Base-by-base conservation (phyloP, 495 filamentous ascomycete species). In the Stereocaulon alpinum region DNA sequence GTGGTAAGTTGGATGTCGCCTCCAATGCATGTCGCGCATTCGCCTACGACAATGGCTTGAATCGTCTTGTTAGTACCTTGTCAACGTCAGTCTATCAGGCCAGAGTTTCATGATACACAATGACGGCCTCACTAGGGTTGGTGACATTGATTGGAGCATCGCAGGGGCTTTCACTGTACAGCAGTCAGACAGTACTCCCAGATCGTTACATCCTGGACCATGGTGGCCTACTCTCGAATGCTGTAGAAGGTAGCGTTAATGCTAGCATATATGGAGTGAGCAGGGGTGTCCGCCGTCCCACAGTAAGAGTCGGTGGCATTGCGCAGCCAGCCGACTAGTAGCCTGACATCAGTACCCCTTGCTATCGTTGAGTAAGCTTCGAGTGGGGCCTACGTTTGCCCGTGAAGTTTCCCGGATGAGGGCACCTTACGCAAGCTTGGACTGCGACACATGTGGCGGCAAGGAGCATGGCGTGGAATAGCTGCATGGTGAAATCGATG, bases 131-230 rank as follows among this genome's bases (percentile, higher is more conserved):
- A 37, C 43, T 41, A 5, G 56, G 56, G 24, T 58, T 48, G 14
- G 56, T 58, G 20, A 58, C 27, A 24, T 49, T 58, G 6, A 58
- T 50, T 5, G 44, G 44, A 18, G n/a, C 56, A 24, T 50, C 24
- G 44, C 56, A 58, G 5, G 56, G 56, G 0, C 42, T 48, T 49
- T 58, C 56, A 43, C 56, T 58, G 11, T 29, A 32, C 15, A 15
- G 2, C 3, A 3, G 0, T 32, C 14, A 24, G 17, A 18, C 15
- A 14, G 44, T 10, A 2, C 40, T 42, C 40, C 40, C 40, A 42
- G 40, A n/a, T 27, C 24, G 3, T 24, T 24, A 24, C 24, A 24
- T 1, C 24, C 24, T 24, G 24, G 1, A 24, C 24, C 24, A 20
- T 2, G 12, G 6, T 10, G 3, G 40, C 43, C 27, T 12, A 58